Conservation (phyloP, 2,329 filamentous ascomycete genomes). For the Didymella glomerata region DNA sequence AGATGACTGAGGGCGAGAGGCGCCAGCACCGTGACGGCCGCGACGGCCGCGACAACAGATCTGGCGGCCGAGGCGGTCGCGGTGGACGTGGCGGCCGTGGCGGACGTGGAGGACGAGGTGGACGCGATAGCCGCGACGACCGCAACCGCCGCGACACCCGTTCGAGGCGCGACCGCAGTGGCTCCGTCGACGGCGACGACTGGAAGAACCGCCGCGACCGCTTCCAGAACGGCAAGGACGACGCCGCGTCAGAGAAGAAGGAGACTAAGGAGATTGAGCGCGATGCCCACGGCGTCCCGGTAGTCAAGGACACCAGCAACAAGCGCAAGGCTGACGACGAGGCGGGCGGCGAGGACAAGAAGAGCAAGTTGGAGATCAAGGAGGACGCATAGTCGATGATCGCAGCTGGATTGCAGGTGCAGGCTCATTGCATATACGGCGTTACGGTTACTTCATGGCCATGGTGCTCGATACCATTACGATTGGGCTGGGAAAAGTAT, state of each 20-base stretch:
- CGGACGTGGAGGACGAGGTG: slow-evolving; percentile 39
- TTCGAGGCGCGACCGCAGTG: slow-evolving; percentile 37
- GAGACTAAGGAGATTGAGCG: slow-evolving; percentile 33
- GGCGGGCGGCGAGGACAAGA: slow-evolving; percentile 35
- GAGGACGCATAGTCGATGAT: slow-evolving; percentile 36
- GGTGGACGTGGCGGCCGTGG: slow-evolving; percentile 39
- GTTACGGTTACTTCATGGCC: slow-evolving; percentile 62
- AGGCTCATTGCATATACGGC: slow-evolving; percentile 12
- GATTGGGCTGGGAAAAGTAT: slow-evolving; percentile 9
- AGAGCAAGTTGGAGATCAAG: slow-evolving; percentile 49
- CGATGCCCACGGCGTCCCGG: slow-evolving; percentile 40
- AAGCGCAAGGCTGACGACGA: slow-evolving; percentile 48
- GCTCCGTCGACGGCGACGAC: slow-evolving; percentile 35
- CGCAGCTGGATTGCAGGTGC: neutral
- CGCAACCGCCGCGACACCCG: slow-evolving; percentile 33
- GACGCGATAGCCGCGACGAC: slow-evolving; percentile 30
- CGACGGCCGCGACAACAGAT: slow-evolving; percentile 42
- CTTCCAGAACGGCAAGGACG: slow-evolving; percentile 47
- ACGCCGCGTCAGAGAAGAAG: slow-evolving; percentile 31
- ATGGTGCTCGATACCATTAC: slow-evolving; percentile 10
- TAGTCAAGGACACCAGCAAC: slow-evolving; percentile 41
- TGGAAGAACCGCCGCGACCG: slow-evolving; percentile 45
- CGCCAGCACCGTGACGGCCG: slow-evolving; percentile 24
- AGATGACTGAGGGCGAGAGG: slow-evolving; percentile 44
- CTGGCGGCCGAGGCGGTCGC: slow-evolving; percentile 35